Conservation (phyloP, 179 eudicot species). For the Silene coronaria region DNA sequence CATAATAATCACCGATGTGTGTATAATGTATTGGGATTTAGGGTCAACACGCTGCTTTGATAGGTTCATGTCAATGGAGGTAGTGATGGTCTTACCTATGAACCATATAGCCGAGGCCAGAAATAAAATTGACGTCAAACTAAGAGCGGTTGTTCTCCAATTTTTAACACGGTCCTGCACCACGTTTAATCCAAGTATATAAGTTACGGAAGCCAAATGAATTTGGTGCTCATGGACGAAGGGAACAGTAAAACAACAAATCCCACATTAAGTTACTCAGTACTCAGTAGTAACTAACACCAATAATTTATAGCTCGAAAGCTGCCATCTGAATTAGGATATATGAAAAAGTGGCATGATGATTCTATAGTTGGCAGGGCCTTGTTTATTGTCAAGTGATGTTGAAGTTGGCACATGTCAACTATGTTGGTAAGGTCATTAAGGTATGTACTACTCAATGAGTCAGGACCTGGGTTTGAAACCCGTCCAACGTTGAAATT, state of each 20-base stretch:
- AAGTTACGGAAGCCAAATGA: not conserved
- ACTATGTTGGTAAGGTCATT: not conserved
- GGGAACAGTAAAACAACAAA: not conserved
- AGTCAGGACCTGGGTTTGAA: not conserved
- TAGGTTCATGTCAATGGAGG: not conserved
- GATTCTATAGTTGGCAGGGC: too few relatives aligned
- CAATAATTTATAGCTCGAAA: not conserved
- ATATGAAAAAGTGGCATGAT: too few relatives aligned
- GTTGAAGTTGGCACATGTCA: not conserved
- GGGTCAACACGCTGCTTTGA: too few relatives aligned
- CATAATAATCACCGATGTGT: not conserved
- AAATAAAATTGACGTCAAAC: conserved; percentile 66
- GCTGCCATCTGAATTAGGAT: not conserved
- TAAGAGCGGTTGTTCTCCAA: conserved; percentile 75
- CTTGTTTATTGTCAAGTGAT: not conserved
- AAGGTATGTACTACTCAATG: not conserved
- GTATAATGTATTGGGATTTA: too few relatives aligned
- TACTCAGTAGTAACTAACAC: not conserved
- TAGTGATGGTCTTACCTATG: conserved; percentile 39
- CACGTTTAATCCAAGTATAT: not conserved
- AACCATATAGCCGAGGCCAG: conserved; percentile 77
- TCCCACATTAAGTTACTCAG: not conserved
- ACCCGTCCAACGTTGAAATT: not conserved
- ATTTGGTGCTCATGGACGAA: not conserved
- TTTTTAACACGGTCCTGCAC: conserved; percentile 68